A percentile compares a stretch with the other conserved stretches of the same genome.
Evolutionary conservation across 2,329 filamentous ascomycete species (phyloP).

Genomic region (Fusarium zealandicum): DNA sequence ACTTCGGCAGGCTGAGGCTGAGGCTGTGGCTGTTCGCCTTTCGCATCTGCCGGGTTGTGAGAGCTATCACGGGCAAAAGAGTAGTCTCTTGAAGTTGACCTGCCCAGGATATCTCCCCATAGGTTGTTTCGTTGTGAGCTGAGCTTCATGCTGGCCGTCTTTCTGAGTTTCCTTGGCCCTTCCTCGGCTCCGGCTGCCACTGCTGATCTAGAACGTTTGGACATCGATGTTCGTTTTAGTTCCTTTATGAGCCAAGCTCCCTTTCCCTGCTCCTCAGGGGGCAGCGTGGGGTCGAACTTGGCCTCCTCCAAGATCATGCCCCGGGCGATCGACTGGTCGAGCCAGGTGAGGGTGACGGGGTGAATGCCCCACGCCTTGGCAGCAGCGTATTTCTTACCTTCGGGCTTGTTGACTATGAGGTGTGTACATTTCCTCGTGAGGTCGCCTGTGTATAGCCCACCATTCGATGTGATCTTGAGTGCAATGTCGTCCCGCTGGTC

Average conservation of each 20-base stretch:
- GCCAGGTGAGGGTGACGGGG: slow-evolving; percentile 84
- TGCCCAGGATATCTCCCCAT: slow-evolving; percentile 87
- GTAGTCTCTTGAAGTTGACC: slow-evolving; percentile 46
- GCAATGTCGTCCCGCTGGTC: slow-evolving; percentile 75
- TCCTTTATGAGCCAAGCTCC: slow-evolving; percentile 73
- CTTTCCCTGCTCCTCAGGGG: slow-evolving; percentile 73
- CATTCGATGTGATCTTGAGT: slow-evolving; percentile 70
- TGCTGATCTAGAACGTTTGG: slow-evolving; percentile 66
- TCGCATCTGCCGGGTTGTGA: slow-evolving; percentile 10
- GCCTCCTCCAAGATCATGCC: slow-evolving; percentile 91
- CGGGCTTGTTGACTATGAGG: slow-evolving; percentile 78
- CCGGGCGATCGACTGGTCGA: slow-evolving; percentile 80
- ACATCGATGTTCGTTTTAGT: slow-evolving; percentile 54
- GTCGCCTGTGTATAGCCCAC: slow-evolving; percentile 86
- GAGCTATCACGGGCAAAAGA: slow-evolving; percentile 42
- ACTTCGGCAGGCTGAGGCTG: slow-evolving; percentile 6
- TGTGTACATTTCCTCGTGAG: slow-evolving; percentile 87
- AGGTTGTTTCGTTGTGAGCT: slow-evolving; percentile 80
- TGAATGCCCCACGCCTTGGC: slow-evolving; percentile 84
- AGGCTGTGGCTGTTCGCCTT: slow-evolving; percentile 15
- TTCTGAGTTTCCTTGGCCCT: slow-evolving; percentile 81
- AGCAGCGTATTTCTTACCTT: slow-evolving; percentile 89
- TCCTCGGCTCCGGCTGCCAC: slow-evolving; percentile 56
- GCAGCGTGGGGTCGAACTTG: slow-evolving; percentile 80
- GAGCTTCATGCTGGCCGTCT: slow-evolving; percentile 85